A percentile compares a stretch with the other conserved stretches of the same genome.
phyloP scores from a whole-genome alignment of 345 rosid genomes.

The Citrus australasica region DNA sequence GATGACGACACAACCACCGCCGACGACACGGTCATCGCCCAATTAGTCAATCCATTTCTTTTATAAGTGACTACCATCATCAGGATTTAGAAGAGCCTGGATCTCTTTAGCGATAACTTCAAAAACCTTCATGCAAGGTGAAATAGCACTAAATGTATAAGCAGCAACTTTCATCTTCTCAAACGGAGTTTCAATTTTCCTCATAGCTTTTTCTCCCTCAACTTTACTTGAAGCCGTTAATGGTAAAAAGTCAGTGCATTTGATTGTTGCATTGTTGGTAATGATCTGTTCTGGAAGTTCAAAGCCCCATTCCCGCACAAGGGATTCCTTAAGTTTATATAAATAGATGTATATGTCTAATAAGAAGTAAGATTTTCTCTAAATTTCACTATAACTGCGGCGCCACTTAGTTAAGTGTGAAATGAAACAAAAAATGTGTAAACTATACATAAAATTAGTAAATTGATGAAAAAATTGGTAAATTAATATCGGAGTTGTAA shows the following conservation, averaged over 20 bases:
- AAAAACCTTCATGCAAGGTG: constrained; percentile 51
- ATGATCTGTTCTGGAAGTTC: constrained; percentile 31
- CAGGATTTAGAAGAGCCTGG: constrained; percentile 32
- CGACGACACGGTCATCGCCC: too few relatives aligned
- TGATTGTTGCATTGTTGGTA: constrained; percentile 24
- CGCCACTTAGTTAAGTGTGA: not conserved
- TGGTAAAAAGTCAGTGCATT: constrained; percentile 40
- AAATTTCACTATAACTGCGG: not conserved
- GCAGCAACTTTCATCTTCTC: constrained; percentile 59
- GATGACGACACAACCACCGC: too few relatives aligned
- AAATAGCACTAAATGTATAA: constrained; percentile 47
- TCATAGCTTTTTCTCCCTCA: constrained; percentile 40
- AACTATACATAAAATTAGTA: too few relatives aligned
- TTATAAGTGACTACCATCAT: constrained; percentile 38
- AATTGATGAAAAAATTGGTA: too few relatives aligned
- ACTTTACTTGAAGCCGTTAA: constrained; percentile 54
- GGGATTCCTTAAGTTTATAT: constrained; percentile 8
- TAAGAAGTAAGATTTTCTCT: too few relatives aligned
- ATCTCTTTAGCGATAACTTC: constrained; percentile 40
- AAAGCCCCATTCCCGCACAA: constrained; percentile 47
- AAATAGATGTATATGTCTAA: not conserved
- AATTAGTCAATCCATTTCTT: constrained; percentile 46
- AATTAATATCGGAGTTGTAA: too few relatives aligned
- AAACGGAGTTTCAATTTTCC: constrained; percentile 53
- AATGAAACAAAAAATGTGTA: too few relatives aligned